Percentiles rank a stretch among this genome's conserved stretches.
These are phyloP conservation scores for Neospora caninum DNA, from an alignment of 169 alveolate genomes.

Conservation along the genomic window DNA sequence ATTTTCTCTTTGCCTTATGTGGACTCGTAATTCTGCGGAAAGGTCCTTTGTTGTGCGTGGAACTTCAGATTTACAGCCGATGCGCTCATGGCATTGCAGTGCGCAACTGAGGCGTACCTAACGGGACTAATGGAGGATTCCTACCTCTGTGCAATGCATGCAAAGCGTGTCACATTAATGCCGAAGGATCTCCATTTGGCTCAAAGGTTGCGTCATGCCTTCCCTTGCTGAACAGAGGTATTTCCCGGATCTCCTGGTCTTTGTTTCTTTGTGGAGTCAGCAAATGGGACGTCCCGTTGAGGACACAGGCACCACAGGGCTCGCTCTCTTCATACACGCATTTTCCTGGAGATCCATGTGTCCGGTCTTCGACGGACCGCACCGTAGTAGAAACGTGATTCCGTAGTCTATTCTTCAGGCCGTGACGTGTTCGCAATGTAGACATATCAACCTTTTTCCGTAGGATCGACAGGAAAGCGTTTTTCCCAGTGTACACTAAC, in stretches of 20 bases:
- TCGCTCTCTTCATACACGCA: no score
- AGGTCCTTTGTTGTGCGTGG: not conserved
- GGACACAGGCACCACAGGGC: no score
- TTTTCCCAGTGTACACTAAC: no score
- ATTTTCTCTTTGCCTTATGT: no score
- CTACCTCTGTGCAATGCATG: conserved; percentile 85
- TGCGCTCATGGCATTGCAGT: conserved; percentile 84
- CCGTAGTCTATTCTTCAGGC: not conserved
- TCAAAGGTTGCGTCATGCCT: conserved; percentile 76
- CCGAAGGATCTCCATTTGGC: conserved; percentile 87
- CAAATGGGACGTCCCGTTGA: not conserved
- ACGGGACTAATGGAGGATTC: conserved; percentile 86
- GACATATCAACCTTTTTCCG: not conserved
- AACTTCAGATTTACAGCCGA: conserved; percentile 80
- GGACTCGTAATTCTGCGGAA: not conserved
- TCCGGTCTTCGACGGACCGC: no score
- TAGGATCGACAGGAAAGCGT: no score
- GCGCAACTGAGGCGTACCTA: conserved; percentile 86
- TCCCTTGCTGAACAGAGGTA: not conserved
- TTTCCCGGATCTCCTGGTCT: not conserved
- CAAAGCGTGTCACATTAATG: conserved; percentile 86
- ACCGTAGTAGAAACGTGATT: no score
- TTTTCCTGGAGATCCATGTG: no score
- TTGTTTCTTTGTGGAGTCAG: not conserved
- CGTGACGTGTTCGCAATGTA: not conserved